Base-by-base conservation (phyloP, 192 early-diverging fungal genomes). In the Backusella australiensis region DNA sequence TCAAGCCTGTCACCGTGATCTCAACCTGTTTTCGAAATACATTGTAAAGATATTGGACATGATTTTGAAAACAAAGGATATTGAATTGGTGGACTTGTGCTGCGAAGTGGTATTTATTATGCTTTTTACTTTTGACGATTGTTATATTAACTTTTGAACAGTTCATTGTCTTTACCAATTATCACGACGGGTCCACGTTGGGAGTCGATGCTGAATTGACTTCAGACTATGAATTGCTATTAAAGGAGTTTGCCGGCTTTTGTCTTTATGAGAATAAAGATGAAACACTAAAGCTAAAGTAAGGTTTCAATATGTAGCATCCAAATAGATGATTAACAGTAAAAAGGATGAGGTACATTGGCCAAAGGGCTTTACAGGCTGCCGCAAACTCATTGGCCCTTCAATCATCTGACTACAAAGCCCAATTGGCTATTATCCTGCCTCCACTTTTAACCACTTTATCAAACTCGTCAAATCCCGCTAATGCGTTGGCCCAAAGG, bases 11-110 rank as follows among this genome's bases (percentile, higher is more conserved):
- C 89, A 89, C 42, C 81, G 88, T 35, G 90, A 96, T 73, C 81
- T 96, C 65, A 91, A 92, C 77, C 87, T 96, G 35, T 96, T 98
- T 76, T 93, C 92, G 26, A 91, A 90, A 72, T 90, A 90, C 74
- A 85, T 95, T 71, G 86, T 98, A 6, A 90, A 88, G 42, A 85
- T 94, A 35, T 81, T 94, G n/a, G 85, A 88, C 15, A 81, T 83
- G 6, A 81, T 88, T 34, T 74, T 94, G n/a, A 79, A 85, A 17
- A 86, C 86, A 34, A 81, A 86, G 29, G 89, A 94, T 71, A 67
- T 84, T 19, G 92, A 89, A 41, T 77, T 96, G 44, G 73, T 91
- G 0, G 74, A 86, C 71, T 79, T 85, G 4, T 89, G 92, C 67
- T 86, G 89, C 29, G 83, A 80, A 46, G 91, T 91, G 53, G 91